Base-by-base conservation (phyloP, 768 basidiomycete species). In the Russula olivacea region DNA sequence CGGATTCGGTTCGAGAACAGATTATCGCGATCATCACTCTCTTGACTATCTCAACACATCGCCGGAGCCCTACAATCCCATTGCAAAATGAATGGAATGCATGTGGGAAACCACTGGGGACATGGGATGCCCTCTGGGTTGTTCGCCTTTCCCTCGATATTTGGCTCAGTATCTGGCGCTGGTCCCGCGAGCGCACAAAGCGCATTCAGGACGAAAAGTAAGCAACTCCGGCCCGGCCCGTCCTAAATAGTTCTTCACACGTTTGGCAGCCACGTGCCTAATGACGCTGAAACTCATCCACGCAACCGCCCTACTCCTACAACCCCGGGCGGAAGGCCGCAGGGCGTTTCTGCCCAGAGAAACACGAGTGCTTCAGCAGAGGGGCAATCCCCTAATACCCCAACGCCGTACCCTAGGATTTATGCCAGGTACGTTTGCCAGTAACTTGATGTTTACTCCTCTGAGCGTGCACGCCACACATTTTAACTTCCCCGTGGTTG, bases 121-220 rank as follows among this genome's bases (percentile, higher is more conserved):
- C 77, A 2, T 89, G 87, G 88, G 80, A 85, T 56, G 76, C 78
- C 40, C 74, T 89, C 5, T 89, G 88, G 88, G 71, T 85, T 28
- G 74, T 78, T 21, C 77, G 85, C 56, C 80, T 81, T 1, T 70
- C 76, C 12, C 68, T 87, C 40, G 81, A 82, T 10, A 75, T 78
- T 41, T 67, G 69, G 30, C 68, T 88, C 56, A 76, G 82, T 1
- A 79, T 79, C 64, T 88, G 87, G 87, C 80, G 80, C 47, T 89
- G 78, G 69, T 61, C 70, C 25, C 60, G 71, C n/a, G 71, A 72
- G 25, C 71, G 73, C 17, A 66, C 64, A 1, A 53, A 54, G 23
- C 68, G 68, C 14, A 23, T 45, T 41, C 53, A 65, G 69, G 71
- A 57, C 32, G 68, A 58, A 68, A 58, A 59, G 61, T 63, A 28